phyloP scores from a whole-genome alignment of 2,329 filamentous ascomycete species.

The Mycogone perniciosa region DNA sequence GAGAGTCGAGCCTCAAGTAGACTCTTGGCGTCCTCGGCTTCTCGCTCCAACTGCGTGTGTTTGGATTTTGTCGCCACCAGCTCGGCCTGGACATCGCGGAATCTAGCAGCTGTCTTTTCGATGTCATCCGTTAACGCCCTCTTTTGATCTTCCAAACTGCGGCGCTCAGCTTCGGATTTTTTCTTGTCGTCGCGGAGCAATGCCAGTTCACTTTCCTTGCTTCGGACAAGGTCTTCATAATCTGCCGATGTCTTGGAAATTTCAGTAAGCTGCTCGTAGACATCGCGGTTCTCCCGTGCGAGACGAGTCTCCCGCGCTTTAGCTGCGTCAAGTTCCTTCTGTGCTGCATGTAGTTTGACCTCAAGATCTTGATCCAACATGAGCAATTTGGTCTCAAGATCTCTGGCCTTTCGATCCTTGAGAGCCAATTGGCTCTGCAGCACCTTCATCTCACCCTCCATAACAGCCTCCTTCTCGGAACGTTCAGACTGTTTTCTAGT shows the following conservation, averaged over 20 bases:
- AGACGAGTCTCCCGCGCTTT: constrained; percentile 72
- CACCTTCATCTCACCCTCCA: constrained; percentile 83
- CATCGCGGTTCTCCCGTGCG: constrained; percentile 69
- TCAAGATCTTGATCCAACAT: constrained; percentile 85
- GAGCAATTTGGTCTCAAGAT: constrained; percentile 77
- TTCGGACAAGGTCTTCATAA: constrained; percentile 87
- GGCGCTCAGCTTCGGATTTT: constrained; percentile 74
- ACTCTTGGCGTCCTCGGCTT: constrained; percentile 80
- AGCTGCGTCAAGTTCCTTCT: constrained; percentile 70
- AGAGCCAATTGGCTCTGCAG: constrained; percentile 82
- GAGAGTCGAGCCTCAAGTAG: constrained; percentile 83
- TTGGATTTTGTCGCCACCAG: constrained; percentile 80
- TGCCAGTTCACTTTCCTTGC: constrained; percentile 88
- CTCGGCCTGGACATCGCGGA: constrained; percentile 83
- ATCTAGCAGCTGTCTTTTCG: constrained; percentile 66
- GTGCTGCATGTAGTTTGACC: constrained; percentile 69
- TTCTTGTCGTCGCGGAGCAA: constrained; percentile 80
- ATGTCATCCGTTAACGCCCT: constrained; percentile 65
- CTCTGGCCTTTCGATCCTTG: constrained; percentile 83
- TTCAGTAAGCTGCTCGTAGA: constrained; percentile 79
- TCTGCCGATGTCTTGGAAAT: constrained; percentile 87
- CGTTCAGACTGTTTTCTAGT: constrained; percentile 65
- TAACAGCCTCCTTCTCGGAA: constrained; percentile 65
- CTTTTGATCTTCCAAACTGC: constrained; percentile 72
- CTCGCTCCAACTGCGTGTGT: constrained; percentile 76